Evolutionary conservation across 805 yeast genomes (phyloP), one percentile per base, ranked within the genome.

Genomic region (Grigorovia humatica): DNA sequence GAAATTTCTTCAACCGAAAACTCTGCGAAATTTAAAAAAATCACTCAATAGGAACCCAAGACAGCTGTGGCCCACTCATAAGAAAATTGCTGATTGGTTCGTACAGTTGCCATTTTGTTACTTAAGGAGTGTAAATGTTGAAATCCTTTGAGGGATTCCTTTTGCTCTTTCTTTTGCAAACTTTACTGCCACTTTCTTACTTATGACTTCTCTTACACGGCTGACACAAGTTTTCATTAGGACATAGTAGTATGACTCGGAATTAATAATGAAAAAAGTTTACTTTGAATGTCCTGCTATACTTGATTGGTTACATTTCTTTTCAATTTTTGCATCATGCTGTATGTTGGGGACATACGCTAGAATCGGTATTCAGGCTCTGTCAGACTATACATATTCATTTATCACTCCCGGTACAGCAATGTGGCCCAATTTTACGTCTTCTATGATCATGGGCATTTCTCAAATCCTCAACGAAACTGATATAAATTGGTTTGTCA

Each of bases 351-450:
- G 68, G 7, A 62, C 55, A 38, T 56, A 57, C 27, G 49, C 65
- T 6, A 55, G 71, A 47, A 48, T 53, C 15, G 67, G 64, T 1
- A 56, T 67, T 1, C 49, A 52, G 7, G 44, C 51, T 15, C 48
- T 67, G 17, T 59, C 70, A 11, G 47, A 54, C 8, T 67, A 66
- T 49, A 30, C 46, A 1, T 59, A 58, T 13, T 55, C 69, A 1
- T 67, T 61, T 47, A 58, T 64, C 1, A 44, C 57, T 2, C 46
- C 66, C 17, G 76, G 80, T 1, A 83, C 87, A 1, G 80, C 84
- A 5, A 62, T 87, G 1, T 88, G 96, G 95, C 79, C 89, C 13
- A 88, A 88, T 61, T 81, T 83, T 53, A 68, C 80, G 1, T 84
- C 93, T 0, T 86, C 93, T 61, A 57, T 83, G 9, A 65, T 85